Percentiles rank a stretch among this genome's conserved stretches.
Conservation (phyloP, 2,329 filamentous ascomycete genomes). For the Microcyclospora pomicola region DNA sequence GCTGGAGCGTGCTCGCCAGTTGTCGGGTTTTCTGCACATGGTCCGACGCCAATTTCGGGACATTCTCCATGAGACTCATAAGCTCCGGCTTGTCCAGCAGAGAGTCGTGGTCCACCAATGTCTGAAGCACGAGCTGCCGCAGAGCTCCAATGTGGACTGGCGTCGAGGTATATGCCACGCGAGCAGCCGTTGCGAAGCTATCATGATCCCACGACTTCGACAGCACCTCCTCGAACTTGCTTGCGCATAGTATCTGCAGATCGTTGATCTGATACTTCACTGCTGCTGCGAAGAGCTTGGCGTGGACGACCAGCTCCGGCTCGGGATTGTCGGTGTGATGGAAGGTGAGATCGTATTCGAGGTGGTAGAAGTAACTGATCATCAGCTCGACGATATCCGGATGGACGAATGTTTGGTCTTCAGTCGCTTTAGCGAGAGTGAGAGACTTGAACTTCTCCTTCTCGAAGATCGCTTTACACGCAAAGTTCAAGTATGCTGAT, state of each 20-base stretch:
- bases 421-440: not conserved
- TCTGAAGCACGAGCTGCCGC: no score
- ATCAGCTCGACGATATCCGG: not conserved
- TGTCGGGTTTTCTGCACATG: no score
- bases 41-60: no score
- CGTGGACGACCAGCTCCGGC: not conserved
- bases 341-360: not conserved
- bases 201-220: not conserved
- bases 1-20: no score
- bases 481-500: slow-evolving; percentile 12
- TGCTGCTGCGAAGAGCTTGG: not conserved
- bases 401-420: not conserved
- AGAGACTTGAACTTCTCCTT: not conserved
- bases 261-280: not conserved
- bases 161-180: not conserved
- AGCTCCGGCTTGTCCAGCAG: no score
- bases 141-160: not conserved
- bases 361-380: slow-evolving; percentile 1
- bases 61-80: no score
- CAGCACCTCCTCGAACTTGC: not conserved
- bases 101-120: no score
- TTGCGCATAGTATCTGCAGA: not conserved
- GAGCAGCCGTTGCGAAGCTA: not conserved
- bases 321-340: not conserved
- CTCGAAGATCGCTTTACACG: slow-evolving; percentile 10